Evolutionary conservation across 2,329 filamentous ascomycete genomes (phyloP), one percentile per base, ranked within the genome.

Genomic region (Diaporthe sp.): DNA sequence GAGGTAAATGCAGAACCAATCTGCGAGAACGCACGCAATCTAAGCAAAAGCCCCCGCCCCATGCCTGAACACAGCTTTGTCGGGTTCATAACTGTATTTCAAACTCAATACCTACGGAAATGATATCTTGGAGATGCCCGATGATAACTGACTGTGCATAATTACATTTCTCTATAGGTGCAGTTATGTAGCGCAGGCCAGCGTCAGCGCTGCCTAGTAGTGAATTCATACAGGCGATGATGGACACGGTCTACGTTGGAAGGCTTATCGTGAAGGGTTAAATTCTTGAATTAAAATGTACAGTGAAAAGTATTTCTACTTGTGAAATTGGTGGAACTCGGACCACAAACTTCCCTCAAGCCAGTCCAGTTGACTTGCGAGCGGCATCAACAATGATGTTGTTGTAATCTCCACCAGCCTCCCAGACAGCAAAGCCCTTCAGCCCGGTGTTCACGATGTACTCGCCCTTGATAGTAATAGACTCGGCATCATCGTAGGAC

Each of bases 381-480:
- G 65, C 60, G 25, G 60, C 53, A 42, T 79, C 49, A 17, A 79
- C 60, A 10, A 78, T 39, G 34, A 77, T 76, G 72, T 77, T 73
- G 31, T 79, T 77, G 77, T 76, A 78, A 44, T 79, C 78, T 12
- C 77, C 78, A 49, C 78, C 78, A 7, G 71, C 53, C 76, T 79
- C 78, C 57, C 65, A 79, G 15, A 76, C 17, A 25, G 70, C 73
- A 61, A 78, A 77, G 42, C 78, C 78, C 39, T 61, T 68, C 6
- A 79, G 49, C 28, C 74, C 76, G 22, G 72, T 67, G 31, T 53
- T 55, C 34, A 70, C 53, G 20, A 78, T 73, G 42, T 68, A 79
- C 53, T 76, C 37, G 13, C 75, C 78, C 77, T 79, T 79, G 71
- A 4, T 68, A 0, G 70, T 58, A 6, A 77, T 20, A 15, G 78